A percentile compares a stretch with the other conserved stretches of the same genome.
These are phyloP conservation scores for Chlamydomonas reinhardtii DNA, from an alignment of 163 green algal species.

Conservation along the genomic window DNA sequence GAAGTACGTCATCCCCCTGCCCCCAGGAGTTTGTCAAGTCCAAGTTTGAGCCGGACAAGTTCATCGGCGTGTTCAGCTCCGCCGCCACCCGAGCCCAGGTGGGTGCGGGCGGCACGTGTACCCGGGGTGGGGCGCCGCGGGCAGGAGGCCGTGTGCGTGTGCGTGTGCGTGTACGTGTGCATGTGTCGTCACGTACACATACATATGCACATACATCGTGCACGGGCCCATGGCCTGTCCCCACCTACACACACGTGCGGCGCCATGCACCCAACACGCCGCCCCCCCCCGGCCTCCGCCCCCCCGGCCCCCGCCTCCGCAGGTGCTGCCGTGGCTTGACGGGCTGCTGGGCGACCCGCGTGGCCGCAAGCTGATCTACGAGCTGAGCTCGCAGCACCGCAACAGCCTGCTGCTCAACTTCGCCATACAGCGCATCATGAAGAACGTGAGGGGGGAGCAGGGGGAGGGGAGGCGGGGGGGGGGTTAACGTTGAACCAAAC, in stretches of 20 bases:
- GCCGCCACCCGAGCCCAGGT: constrained; percentile 36
- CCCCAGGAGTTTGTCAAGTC: constrained; percentile 69
- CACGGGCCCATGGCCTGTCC: no score
- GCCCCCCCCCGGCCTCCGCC: no score
- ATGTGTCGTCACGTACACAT: no score
- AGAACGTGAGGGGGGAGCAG: constrained; percentile 46
- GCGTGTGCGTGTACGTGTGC: no score
- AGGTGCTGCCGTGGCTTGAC: constrained; percentile 75
- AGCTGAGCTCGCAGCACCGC: constrained; percentile 72
- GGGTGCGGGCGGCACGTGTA: no score
- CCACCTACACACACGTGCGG: no score
- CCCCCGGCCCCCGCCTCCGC: no score
- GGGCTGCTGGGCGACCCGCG: constrained; percentile 68
- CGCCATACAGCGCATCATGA: constrained; percentile 87
- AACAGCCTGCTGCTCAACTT: constrained; percentile 91
- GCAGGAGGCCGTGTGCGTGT: no score
- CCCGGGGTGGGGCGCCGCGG: constrained; percentile 65
- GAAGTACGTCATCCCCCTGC: no score
- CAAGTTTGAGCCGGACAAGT: constrained; percentile 78
- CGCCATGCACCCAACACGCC: no score
- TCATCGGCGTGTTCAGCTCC: constrained; percentile 78
- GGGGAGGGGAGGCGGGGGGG: not conserved
- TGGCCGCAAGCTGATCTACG: constrained; percentile 84
- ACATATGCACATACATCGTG: no score
- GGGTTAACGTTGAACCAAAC: no score